A percentile compares a stretch with the other conserved stretches of the same genome.
Evolutionary conservation across 2,329 filamentous ascomycete species (phyloP).

Genomic region (Fusarium algeriense): DNA sequence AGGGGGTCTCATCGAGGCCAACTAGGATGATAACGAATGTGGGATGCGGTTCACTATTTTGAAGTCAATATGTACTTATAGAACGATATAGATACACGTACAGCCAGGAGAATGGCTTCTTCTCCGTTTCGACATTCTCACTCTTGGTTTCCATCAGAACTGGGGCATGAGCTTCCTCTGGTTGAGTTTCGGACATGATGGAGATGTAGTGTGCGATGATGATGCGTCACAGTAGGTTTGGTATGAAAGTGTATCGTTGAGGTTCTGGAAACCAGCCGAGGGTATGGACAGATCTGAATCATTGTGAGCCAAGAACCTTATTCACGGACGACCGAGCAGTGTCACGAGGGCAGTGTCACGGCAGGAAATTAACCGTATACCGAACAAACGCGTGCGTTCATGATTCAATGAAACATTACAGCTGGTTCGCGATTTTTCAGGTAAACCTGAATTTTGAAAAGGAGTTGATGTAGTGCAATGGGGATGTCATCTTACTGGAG

Average conservation of each 20-base stretch:
- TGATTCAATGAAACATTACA: not conserved
- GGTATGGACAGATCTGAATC: conserved; percentile 1
- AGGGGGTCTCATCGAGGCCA: conserved; percentile 64
- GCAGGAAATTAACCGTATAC: not conserved
- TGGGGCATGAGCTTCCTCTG: conserved; percentile 18
- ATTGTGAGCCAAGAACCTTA: conserved; percentile 26
- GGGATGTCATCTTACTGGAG: conserved; percentile 24
- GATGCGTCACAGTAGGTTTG: not conserved
- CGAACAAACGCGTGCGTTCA: not conserved
- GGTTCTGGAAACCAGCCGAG: not conserved
- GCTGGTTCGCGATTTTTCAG: no score
- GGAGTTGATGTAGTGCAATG: not conserved
- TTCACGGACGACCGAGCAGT: conserved; percentile 18
- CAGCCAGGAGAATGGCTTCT: conserved; percentile 55
- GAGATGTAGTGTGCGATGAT: not conserved
- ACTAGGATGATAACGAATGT: conserved; percentile 68
- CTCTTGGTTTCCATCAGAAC: conserved; percentile 19
- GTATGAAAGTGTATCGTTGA: not conserved
- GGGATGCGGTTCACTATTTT: conserved; percentile 64
- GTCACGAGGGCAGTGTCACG: not conserved
- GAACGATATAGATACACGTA: conserved; percentile 37
- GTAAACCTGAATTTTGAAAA: not conserved
- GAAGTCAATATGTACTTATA: conserved; percentile 17
- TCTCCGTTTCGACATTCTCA: conserved; percentile 24
- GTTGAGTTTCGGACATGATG: conserved; percentile 35